These are phyloP conservation scores for Syzygium oleosum DNA, from an alignment of 345 rosid genomes.

Conservation along the genomic window DNA sequence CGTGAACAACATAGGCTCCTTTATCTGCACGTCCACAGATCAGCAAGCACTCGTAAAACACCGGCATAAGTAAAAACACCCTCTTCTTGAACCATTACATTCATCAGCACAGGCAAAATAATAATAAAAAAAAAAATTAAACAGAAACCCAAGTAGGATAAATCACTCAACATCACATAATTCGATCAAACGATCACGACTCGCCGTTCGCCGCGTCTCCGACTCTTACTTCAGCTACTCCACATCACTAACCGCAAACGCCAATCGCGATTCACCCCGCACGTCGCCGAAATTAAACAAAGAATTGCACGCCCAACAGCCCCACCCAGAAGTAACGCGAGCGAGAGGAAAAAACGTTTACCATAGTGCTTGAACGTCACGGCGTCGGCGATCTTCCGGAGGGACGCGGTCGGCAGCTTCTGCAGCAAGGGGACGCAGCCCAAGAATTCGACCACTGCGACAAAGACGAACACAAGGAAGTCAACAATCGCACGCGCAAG, in stretches of 20 bases:
- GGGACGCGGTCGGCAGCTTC: slow-evolving; percentile 57
- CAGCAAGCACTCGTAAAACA: neutral
- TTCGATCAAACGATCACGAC: neutral
- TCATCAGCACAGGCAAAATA: neutral
- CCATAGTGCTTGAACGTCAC: slow-evolving; percentile 48
- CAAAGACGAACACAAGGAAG: neutral
- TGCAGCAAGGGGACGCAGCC: slow-evolving; percentile 67
- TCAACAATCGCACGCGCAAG: neutral
- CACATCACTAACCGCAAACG: neutral
- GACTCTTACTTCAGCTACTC: neutral
- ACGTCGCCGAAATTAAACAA: neutral
- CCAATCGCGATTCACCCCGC: neutral
- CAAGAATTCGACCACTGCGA: slow-evolving; percentile 61
- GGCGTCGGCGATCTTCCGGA: slow-evolving; percentile 50
- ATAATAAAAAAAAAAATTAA: neutral
- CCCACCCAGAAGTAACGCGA: neutral
- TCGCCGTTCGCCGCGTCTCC: neutral
- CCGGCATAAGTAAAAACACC: neutral
- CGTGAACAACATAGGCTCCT: slow-evolving; percentile 66
- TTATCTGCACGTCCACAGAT: slow-evolving; percentile 25
- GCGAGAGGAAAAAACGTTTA: slow-evolving; percentile 1
- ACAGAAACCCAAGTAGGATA: neutral
- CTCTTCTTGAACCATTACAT: neutral
- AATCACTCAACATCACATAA: neutral
- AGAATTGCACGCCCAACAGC: neutral